Evolutionary conservation across 2,329 filamentous ascomycete genomes (phyloP).

Genomic region (Epichloe glyceriae): DNA sequence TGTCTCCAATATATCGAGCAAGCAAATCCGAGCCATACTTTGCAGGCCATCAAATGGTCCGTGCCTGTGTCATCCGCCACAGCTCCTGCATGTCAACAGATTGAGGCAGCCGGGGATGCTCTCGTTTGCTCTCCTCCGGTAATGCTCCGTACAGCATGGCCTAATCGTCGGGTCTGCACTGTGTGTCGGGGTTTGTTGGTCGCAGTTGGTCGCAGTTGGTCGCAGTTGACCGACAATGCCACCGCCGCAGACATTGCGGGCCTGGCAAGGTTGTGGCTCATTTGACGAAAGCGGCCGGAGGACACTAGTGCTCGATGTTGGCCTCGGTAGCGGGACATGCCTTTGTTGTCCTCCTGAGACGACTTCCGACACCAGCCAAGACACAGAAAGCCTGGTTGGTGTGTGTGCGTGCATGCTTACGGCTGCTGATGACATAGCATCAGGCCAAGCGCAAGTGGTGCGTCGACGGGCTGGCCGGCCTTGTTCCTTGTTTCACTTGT

Average conservation of each 20-base stretch:
- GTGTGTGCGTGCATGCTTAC: not conserved
- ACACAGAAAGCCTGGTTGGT: not conserved
- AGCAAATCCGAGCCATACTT: not conserved
- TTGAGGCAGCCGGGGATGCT: no score
- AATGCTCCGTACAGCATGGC: no score
- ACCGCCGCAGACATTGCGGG: no score
- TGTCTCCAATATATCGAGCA: not conserved
- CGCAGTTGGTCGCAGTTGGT: no score
- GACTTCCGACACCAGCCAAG: not conserved
- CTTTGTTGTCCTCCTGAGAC: not conserved
- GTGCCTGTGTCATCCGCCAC: not conserved
- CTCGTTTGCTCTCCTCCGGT: no score
- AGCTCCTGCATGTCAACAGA: not conserved
- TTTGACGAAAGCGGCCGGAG: slow-evolving; percentile 1
- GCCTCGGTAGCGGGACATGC: no score
- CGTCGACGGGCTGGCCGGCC: not conserved
- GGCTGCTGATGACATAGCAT: not conserved
- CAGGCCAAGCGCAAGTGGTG: not conserved
- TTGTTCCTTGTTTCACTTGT: not conserved
- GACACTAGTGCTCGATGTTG: not conserved
- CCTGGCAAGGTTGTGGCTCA: no score
- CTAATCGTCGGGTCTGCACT: no score
- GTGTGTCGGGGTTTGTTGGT: no score
- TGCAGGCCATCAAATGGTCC: not conserved
- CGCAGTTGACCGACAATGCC: no score